Percentiles rank a stretch among this genome's conserved stretches.
These are phyloP conservation scores for Blastobotrys proliferans DNA, from an alignment of 1,139 yeast genomes.

Conservation along the genomic window DNA sequence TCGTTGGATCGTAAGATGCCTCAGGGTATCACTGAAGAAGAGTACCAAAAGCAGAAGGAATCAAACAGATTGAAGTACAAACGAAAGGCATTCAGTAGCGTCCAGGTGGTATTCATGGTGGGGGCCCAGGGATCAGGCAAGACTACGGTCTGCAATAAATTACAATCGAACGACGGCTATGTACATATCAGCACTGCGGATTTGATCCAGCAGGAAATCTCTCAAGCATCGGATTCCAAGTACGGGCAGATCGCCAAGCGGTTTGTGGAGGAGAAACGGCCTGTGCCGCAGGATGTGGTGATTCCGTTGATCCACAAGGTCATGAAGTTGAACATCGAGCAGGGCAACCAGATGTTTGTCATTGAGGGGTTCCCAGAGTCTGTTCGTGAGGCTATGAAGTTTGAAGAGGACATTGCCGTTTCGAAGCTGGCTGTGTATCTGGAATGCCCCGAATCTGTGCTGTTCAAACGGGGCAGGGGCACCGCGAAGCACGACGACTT, in stretches of 20 bases:
- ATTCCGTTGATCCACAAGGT: conserved; percentile 77
- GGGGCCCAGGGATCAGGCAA: conserved; percentile 85
- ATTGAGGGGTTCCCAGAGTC: conserved; percentile 96
- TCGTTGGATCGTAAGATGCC: conserved; percentile 49
- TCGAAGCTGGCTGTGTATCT: conserved; percentile 79
- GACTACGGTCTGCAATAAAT: conserved; percentile 87
- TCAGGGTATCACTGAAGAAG: conserved; percentile 55
- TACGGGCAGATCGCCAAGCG: conserved; percentile 79
- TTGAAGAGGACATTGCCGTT: conserved; percentile 71
- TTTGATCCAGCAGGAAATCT: conserved; percentile 79
- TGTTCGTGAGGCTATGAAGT: conserved; percentile 92
- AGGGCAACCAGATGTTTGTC: conserved; percentile 61
- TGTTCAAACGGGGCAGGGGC: conserved; percentile 63
- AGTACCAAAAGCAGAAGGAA: conserved; percentile 46
- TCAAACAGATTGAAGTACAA: conserved; percentile 22
- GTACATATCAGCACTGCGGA: conserved; percentile 92
- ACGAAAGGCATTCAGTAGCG: conserved; percentile 49
- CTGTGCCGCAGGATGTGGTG: conserved; percentile 94
- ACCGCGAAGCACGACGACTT: conserved; percentile 48
- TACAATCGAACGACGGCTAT: conserved; percentile 73
- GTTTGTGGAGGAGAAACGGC: conserved; percentile 77
- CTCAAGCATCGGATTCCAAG: conserved; percentile 69
- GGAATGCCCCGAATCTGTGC: conserved; percentile 85
- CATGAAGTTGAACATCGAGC: conserved; percentile 47
- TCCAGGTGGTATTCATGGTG: conserved; percentile 74